A percentile compares a stretch with the other conserved stretches of the same genome.
phyloP scores from a whole-genome alignment of 2,329 filamentous ascomycete genomes.

The Colletotrichum caudatum region DNA sequence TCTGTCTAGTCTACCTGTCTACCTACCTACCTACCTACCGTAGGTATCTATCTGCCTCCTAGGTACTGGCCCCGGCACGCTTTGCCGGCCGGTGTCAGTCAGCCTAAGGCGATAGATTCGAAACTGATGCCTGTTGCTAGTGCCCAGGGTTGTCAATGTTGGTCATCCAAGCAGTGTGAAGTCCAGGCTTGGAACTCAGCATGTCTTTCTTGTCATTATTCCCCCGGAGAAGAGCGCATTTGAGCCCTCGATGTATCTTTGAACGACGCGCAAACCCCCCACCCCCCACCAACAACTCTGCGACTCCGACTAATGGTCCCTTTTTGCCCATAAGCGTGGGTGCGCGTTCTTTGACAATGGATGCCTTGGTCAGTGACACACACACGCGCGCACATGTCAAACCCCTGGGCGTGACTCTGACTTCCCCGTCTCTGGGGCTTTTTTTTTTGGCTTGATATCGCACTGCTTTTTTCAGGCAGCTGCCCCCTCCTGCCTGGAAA shows the following conservation, averaged over 20 bases:
- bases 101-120: not conserved
- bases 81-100: not conserved
- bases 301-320: not conserved
- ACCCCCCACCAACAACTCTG: no score
- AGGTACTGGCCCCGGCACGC: not conserved
- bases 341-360: not conserved
- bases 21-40: no score
- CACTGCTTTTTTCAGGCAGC: not conserved
- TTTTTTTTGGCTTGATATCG: conserved; percentile 15
- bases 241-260: not conserved
- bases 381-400: not conserved
- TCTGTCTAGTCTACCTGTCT: not conserved
- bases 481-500: conserved; percentile 17
- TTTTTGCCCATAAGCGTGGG: not conserved
- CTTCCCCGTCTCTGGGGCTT: not conserved
- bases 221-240: not conserved
- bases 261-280: not conserved
- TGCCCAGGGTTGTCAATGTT: not conserved
- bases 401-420: not conserved
- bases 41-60: not conserved
- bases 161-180: conserved; percentile 3
- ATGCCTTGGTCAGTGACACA: not conserved
- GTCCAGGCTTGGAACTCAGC: not conserved
- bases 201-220: conserved; percentile 7
- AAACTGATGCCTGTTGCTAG: conserved; percentile 4